phyloP scores from a whole-genome alignment of 2,329 filamentous ascomycete species.

The Aspergillus fumigatus region DNA sequence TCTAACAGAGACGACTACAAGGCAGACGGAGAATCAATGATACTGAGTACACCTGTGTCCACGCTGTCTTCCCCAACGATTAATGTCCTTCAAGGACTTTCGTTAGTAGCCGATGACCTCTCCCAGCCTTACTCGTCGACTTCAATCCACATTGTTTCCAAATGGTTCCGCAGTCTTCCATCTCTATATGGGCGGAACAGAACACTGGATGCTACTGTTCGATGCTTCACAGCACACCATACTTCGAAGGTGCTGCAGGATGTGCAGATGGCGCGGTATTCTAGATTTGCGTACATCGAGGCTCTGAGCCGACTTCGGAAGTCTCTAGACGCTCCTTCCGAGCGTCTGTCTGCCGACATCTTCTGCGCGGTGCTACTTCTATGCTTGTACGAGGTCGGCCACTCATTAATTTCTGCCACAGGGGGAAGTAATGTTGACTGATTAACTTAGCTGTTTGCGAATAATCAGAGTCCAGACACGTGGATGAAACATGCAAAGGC shows the following conservation, averaged over 20 bases:
- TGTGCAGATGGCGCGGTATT: constrained; percentile 19
- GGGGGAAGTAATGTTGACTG: neutral
- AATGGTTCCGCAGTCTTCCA: constrained; percentile 23
- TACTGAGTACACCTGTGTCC: neutral
- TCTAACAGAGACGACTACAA: neutral
- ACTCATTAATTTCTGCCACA: neutral
- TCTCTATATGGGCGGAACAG: constrained; percentile 21
- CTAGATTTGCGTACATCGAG: constrained; percentile 22
- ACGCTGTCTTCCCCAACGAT: constrained; percentile 8
- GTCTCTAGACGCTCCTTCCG: constrained; percentile 13
- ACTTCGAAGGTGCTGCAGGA: constrained; percentile 17
- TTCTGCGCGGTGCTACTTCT: constrained; percentile 28
- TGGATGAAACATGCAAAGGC: constrained; percentile 30
- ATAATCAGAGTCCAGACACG: constrained; percentile 18
- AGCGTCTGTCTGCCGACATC: constrained; percentile 22
- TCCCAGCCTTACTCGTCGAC: constrained; percentile 13
- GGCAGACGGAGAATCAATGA: neutral
- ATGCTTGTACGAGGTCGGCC: constrained; percentile 26
- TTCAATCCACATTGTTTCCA: constrained; percentile 14
- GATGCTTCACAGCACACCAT: constrained; percentile 24
- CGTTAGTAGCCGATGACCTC: constrained; percentile 20
- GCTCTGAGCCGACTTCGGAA: constrained; percentile 19
- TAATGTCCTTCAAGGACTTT: constrained; percentile 21
- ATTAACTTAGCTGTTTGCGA: constrained; percentile 22
- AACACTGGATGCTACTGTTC: constrained; percentile 23